A percentile compares a stretch with the other conserved stretches of the same genome.
phyloP scores from a whole-genome alignment of 1,284 basidiomycete genomes.

The Pseudozyma flocculosa region DNA sequence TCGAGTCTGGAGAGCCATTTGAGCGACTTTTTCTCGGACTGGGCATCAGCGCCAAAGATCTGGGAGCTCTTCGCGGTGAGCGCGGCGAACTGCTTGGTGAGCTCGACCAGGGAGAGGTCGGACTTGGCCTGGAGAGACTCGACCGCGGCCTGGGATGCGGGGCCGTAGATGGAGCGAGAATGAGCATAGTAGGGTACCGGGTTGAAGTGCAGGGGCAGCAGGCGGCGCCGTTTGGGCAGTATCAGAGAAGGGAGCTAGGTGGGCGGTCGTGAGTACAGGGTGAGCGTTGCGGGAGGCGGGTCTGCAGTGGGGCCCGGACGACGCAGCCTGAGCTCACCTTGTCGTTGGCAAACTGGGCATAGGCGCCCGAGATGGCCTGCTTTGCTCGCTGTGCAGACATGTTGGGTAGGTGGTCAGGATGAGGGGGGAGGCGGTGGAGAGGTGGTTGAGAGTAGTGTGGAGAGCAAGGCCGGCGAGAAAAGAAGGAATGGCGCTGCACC shows the following conservation, averaged over 20 bases:
- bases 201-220: neutral
- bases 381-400: slow-evolving; percentile 34
- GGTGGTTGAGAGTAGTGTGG: too few relatives aligned
- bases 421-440: too few relatives aligned
- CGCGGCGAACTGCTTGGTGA: slow-evolving; percentile 28
- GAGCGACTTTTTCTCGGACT: slow-evolving; percentile 21
- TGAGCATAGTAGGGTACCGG: neutral
- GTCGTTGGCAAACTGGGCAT: slow-evolving; percentile 39
- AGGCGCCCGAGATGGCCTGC: slow-evolving; percentile 37
- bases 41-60: slow-evolving; percentile 31
- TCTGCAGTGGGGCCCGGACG: too few relatives aligned
- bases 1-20: slow-evolving; percentile 35
- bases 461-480: too few relatives aligned
- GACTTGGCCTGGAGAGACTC: slow-evolving; percentile 16
- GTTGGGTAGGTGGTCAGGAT: neutral
- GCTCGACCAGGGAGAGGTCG: slow-evolving; percentile 27
- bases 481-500: too few relatives aligned
- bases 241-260: neutral
- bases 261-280: neutral
- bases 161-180: neutral
- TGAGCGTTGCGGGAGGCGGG: too few relatives aligned
- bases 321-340: too few relatives aligned
- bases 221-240: neutral
- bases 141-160: slow-evolving; percentile 23
- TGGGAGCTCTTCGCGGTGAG: slow-evolving; percentile 27